Evolutionary conservation across 2,329 filamentous ascomycete species (phyloP).

Genomic region (Graphium sp.): DNA sequence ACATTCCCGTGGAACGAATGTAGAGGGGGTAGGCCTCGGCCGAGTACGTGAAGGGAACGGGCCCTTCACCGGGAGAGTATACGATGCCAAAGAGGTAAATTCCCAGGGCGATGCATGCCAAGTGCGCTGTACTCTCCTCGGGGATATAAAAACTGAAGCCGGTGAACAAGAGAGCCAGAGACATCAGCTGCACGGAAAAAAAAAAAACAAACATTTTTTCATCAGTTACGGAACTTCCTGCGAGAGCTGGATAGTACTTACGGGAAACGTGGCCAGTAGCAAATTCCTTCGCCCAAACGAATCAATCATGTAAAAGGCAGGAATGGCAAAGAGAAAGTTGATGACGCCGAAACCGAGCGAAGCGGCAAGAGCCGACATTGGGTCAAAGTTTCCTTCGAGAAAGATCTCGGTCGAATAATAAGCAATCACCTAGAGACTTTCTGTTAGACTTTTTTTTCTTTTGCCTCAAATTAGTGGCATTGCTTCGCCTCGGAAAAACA

Average conservation of each 20-base stretch:
- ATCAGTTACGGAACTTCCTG: too few species aligned
- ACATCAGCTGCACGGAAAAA: slow-evolving; percentile 44
- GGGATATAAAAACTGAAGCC: slow-evolving; percentile 29
- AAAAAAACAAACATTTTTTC: too few species aligned
- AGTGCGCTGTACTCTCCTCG: slow-evolving; percentile 12
- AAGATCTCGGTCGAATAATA: slow-evolving; percentile 49
- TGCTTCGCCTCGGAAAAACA: too few species aligned
- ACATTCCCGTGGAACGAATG: slow-evolving; percentile 45
- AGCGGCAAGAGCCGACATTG: slow-evolving; percentile 34
- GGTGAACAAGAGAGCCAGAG: slow-evolving; percentile 26
- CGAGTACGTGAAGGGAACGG: slow-evolving; percentile 49
- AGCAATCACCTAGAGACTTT: slow-evolving; percentile 12
- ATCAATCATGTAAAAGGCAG: slow-evolving; percentile 50
- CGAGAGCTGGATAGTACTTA: slow-evolving; percentile 5
- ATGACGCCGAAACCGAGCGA: slow-evolving; percentile 48
- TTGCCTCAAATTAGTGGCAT: background rate
- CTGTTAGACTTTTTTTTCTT: background rate
- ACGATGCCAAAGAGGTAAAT: slow-evolving; percentile 31
- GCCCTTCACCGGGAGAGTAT: slow-evolving; percentile 43
- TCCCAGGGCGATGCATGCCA: slow-evolving; percentile 28
- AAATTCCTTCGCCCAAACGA: slow-evolving; percentile 49
- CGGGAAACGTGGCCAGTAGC: slow-evolving; percentile 44
- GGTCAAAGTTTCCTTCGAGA: slow-evolving; percentile 30
- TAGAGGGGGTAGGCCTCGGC: slow-evolving; percentile 51
- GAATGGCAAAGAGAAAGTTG: slow-evolving; percentile 48